Evolutionary conservation across 306 rosid species (phyloP).

Genomic region (Nissolia schottii): DNA sequence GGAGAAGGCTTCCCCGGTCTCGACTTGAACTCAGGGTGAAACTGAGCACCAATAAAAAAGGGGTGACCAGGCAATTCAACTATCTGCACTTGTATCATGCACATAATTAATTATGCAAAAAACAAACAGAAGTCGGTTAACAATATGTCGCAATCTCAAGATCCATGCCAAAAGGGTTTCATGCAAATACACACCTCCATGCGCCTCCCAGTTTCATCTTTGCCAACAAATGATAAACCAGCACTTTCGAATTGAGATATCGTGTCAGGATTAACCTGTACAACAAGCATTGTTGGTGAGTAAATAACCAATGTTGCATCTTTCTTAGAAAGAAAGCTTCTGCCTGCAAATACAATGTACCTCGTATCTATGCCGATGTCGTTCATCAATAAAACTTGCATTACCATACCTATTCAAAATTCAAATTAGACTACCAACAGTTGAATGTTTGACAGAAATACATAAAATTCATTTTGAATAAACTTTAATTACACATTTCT

Average conservation of each 20-base stretch:
- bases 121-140: no score
- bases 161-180: background rate
- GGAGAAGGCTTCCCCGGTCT: slow-evolving; percentile 90
- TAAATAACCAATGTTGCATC: background rate
- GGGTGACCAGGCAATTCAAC: slow-evolving; percentile 81
- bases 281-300: slow-evolving; percentile 9
- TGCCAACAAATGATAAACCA: slow-evolving; percentile 80
- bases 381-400: slow-evolving; percentile 62
- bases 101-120: slow-evolving; percentile 7
- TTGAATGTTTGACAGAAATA: background rate
- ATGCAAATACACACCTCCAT: slow-evolving; percentile 59
- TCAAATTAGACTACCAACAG: no score
- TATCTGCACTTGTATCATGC: slow-evolving; percentile 55
- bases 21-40: slow-evolving; percentile 87
- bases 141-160: background rate
- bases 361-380: slow-evolving; percentile 91
- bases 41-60: slow-evolving; percentile 76
- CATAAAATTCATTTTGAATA: background rate
- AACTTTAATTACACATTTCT: no score
- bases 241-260: slow-evolving; percentile 66
- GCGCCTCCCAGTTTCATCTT: slow-evolving; percentile 72
- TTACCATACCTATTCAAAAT: slow-evolving; percentile 75
- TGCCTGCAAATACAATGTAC: slow-evolving; percentile 30
- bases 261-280: slow-evolving; percentile 86
- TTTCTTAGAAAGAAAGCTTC: background rate